A percentile compares a stretch with the other conserved stretches of the same genome.
Evolutionary conservation across 495 filamentous ascomycete genomes (phyloP).

Genomic region (Aspergillus carlsbadensis): DNA sequence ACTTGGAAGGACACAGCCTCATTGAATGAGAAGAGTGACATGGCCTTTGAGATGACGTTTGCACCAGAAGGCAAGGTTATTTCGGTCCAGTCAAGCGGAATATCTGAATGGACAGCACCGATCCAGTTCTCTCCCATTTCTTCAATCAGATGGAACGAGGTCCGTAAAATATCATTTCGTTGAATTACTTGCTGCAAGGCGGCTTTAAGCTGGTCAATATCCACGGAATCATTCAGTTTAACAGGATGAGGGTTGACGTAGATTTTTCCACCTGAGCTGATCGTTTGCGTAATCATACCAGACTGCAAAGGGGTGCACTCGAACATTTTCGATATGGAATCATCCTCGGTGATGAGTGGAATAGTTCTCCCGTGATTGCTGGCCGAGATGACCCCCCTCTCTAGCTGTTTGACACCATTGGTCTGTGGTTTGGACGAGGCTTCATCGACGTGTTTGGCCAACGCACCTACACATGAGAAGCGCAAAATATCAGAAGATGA

Average conservation of each 20-base stretch:
- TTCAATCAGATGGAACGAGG: slow-evolving; percentile 48
- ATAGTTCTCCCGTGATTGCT: slow-evolving; percentile 14
- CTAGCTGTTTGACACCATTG: slow-evolving; percentile 8
- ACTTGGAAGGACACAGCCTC: slow-evolving; percentile 18
- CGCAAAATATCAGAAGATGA: slow-evolving; percentile 39
- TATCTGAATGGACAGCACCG: slow-evolving; percentile 24
- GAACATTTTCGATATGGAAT: slow-evolving; percentile 70
- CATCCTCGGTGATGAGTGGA: slow-evolving; percentile 26
- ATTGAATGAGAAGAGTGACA: slow-evolving; percentile 13
- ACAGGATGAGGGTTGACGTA: slow-evolving; percentile 71
- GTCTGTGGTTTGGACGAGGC: neutral
- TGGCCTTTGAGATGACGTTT: slow-evolving; percentile 15
- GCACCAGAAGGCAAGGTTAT: slow-evolving; percentile 13
- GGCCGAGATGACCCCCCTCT: slow-evolving; percentile 7
- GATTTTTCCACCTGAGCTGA: slow-evolving; percentile 44
- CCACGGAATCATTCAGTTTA: slow-evolving; percentile 38
- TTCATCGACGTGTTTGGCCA: slow-evolving; percentile 24
- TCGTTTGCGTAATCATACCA: slow-evolving; percentile 68
- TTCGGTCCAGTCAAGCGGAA: slow-evolving; percentile 23
- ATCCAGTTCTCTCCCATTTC: slow-evolving; percentile 24
- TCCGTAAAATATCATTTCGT: slow-evolving; percentile 58
- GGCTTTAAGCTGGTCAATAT: slow-evolving; percentile 36
- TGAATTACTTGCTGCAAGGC: slow-evolving; percentile 49
- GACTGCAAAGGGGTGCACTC: slow-evolving; percentile 75
- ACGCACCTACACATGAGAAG: slow-evolving; percentile 27